Evolutionary conservation across 371 early-diverging fungal species (phyloP).

Genomic region (Mucor racemosus): DNA sequence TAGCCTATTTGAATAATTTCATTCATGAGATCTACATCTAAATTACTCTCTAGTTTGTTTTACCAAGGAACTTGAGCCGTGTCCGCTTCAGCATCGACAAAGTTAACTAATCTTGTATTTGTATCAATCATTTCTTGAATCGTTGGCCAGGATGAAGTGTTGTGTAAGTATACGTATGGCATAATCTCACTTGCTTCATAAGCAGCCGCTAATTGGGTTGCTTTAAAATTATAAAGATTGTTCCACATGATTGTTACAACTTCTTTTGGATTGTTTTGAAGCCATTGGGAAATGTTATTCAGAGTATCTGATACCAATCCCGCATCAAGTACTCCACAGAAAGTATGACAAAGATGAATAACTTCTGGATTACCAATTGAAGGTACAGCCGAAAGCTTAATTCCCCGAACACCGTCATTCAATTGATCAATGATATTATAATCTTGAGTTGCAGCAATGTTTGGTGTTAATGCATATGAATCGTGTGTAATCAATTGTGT

Average conservation of each 20-base stretch:
- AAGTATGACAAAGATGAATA: constrained; percentile 70
- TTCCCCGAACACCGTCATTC: constrained; percentile 71
- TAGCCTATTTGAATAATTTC: constrained; percentile 34
- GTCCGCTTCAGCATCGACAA: constrained; percentile 61
- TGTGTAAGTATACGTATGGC: constrained; percentile 52
- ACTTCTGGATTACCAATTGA: constrained; percentile 45
- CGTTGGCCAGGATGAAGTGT: constrained; percentile 67
- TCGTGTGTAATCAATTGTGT: constrained; percentile 74
- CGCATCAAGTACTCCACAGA: constrained; percentile 64
- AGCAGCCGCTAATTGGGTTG: constrained; percentile 40
- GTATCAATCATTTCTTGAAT: constrained; percentile 63
- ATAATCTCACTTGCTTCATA: constrained; percentile 60
- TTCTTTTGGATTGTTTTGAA: constrained; percentile 65
- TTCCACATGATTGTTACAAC: constrained; percentile 77
- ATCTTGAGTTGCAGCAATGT: constrained; percentile 68
- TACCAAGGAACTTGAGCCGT: constrained; percentile 62
- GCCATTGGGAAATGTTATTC: constrained; percentile 52
- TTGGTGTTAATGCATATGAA: constrained; percentile 62
- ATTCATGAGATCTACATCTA: background rate
- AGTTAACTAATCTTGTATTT: constrained; percentile 68
- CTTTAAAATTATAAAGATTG: constrained; percentile 59
- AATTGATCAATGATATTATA: constrained; percentile 62
- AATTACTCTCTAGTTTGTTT: background rate
- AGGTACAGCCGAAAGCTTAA: constrained; percentile 71
- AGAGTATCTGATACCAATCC: constrained; percentile 58